Evolutionary conservation across 257 asterid species (phyloP).

Genomic region (Osmanthus fragrans): DNA sequence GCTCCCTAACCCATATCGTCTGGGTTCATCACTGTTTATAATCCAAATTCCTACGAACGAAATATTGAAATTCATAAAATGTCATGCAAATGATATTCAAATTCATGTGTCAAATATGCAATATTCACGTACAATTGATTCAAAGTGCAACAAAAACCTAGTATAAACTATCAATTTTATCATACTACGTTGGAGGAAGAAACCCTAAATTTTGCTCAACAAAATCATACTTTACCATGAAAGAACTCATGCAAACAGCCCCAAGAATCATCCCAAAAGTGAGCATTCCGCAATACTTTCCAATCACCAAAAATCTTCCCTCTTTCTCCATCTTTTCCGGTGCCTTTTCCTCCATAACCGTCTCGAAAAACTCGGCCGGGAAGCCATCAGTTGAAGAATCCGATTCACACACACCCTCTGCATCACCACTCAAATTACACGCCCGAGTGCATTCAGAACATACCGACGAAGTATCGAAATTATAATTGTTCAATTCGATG

Average conservation of each 20-base stretch:
- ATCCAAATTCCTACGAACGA: no score
- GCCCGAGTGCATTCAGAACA: constrained; percentile 30
- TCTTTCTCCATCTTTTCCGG: not conserved
- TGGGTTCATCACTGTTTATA: no score
- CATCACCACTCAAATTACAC: constrained; percentile 2
- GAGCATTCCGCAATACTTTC: constrained; percentile 1
- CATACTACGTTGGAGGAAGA: not conserved
- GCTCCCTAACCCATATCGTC: no score
- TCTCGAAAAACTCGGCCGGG: not conserved
- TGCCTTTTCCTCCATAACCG: not conserved
- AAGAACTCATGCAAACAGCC: not conserved
- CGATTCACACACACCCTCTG: constrained; percentile 2
- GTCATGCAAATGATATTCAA: not conserved
- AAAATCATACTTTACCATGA: constrained; percentile 3
- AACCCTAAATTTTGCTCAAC: not conserved
- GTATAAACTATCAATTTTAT: not conserved
- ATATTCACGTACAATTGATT: not conserved
- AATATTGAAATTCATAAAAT: no score
- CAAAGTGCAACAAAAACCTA: not conserved
- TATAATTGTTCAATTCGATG: not conserved
- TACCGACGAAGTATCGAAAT: constrained; percentile 15
- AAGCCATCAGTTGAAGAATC: not conserved
- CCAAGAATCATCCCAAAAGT: constrained; percentile 10
- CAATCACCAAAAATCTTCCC: not conserved
- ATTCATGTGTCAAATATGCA: not conserved